Evolutionary conservation across 495 filamentous ascomycete species (phyloP), one percentile per base, ranked within the genome.

Genomic region (Thermothielavioides terrestris): DNA sequence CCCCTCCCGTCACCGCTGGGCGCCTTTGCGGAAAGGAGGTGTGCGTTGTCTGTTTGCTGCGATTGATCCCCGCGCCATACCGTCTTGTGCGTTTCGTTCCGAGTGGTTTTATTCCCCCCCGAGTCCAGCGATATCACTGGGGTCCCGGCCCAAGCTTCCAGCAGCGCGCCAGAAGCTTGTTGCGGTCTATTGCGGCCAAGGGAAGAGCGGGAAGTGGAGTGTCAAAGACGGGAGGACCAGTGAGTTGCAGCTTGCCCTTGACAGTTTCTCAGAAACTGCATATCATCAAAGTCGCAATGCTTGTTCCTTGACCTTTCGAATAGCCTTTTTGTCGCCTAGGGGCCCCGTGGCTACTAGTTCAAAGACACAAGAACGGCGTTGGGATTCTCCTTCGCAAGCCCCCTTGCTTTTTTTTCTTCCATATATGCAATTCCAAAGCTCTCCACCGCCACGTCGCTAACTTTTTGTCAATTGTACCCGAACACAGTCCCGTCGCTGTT

Each of bases 371-470:
- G n/a, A n/a, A n/a, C n/a, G n/a, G 4, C 48, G n/a, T 22, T 10
- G 15, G 27, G 23, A n/a, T n/a, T 11, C 9, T 35, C 8, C 30
- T 30, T 17, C 21, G 12, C 25, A 14, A n/a, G 11, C n/a, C n/a
- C 35, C 35, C 2, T 46, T 26, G 23, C 35, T 42, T 42, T 46
- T 46, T 41, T 28, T 38, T 56, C n/a, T n/a, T n/a, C n/a, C n/a
- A n/a, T 48, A 43, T 48, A 36, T 14, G 20, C 25, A 30, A 47
- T 51, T 17, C 42, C 22, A 18, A 22, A 10, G 43, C 26, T 15
- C 34, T 44, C 30, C 37, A 52, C 43, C 12, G 38, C n/a, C 32
- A 1, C 26, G 6, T 26, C 39, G 26, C 49, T 56, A 41, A 49
- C 46, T 37, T 10, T 17, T 14, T 12, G n/a, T 25, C n/a, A n/a